Evolutionary conservation across 129 eudicot species (phyloP), one percentile per base, ranked within the genome.

Genomic region (Flaveria bidentis): DNA sequence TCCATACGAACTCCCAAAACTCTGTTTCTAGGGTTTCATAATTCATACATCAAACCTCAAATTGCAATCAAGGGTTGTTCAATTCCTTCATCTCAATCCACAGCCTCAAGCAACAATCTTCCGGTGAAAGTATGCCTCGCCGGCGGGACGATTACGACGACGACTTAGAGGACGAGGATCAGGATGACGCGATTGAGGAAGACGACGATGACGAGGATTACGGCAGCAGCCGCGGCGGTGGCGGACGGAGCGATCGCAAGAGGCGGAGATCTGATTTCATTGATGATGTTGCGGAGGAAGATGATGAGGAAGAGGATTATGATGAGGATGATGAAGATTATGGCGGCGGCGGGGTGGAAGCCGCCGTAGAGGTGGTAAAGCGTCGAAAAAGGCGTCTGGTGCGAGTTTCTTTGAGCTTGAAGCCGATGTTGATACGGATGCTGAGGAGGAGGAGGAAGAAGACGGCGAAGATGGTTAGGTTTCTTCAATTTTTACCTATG

Each of bases 381-480:
- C 80, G 10, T 26, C 86, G 4, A 83, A 83, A 73, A 81, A 82
- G 77, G 84, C 82, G 69, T 61, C 80, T 1, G 94, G 82, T 51
- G 84, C 88, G 12, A 49, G 79, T n/a, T 92, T 92, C 53, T 86
- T 92, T 58, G 98, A 92, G 50, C 82, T 78, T 33, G 93, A 87
- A 68, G 98, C 98, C 0, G 60, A 33, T 12, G 96, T 87, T 12
- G 98, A 88, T 26, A 68, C 90, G 16, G 98, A 90, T 55, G 84
- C 69, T n/a, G 98, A 90, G 46, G 98, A 92, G 0, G 98, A 92
- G 49, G 96, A 92, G 64, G 98, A 92, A n/a, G 96, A 90, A 20
- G 96, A 90, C 44, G 94, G 81, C 55, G 98, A 90, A 64, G 98
- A 92, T 58, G 98, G 93, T 92, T 74, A 89, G 91, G 67, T 70